These are phyloP conservation scores for Pinus taeda DNA, from an alignment of 75 land plant genomes.

Conservation along the genomic window DNA sequence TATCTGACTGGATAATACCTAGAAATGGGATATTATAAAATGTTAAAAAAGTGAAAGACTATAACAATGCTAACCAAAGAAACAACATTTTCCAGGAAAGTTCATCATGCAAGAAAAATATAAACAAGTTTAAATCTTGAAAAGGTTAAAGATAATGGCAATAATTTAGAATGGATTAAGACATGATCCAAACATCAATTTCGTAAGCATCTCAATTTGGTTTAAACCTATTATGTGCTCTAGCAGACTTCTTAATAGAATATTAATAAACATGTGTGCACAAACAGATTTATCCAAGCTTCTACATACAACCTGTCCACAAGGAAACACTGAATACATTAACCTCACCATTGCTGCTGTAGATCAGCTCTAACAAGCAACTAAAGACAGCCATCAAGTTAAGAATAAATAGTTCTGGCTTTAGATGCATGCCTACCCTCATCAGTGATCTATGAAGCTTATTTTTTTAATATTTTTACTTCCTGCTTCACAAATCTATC, in stretches of 20 bases:
- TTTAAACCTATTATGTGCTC: not conserved
- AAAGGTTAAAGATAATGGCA: not conserved
- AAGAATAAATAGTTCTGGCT: not conserved
- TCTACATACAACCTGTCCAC: not conserved
- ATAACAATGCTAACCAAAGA: not conserved
- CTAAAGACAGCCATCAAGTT: not conserved
- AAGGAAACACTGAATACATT: not conserved
- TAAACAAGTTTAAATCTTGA: not conserved
- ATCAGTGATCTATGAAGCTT: too few relatives aligned
- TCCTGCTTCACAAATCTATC: too few relatives aligned
- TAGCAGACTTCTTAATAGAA: not conserved
- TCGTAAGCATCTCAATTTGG: not conserved
- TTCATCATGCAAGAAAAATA: not conserved
- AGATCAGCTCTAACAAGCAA: not conserved
- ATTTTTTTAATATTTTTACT: too few relatives aligned
- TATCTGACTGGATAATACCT: constrained; percentile 28
- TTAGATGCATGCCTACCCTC: too few relatives aligned
- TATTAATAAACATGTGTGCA: too few relatives aligned
- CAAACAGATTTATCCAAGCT: too few relatives aligned
- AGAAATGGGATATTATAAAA: constrained; percentile 9
- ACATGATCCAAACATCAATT: not conserved
- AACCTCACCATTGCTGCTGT: not conserved
- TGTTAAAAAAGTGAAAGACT: not conserved
- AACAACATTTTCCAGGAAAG: not conserved
- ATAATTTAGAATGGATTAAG: too few relatives aligned